Percentiles rank a stretch among this genome's conserved stretches.
These are phyloP conservation scores for Dictyostelium purpureum DNA, from an alignment of 78 protist genomes.

Conservation along the genomic window DNA sequence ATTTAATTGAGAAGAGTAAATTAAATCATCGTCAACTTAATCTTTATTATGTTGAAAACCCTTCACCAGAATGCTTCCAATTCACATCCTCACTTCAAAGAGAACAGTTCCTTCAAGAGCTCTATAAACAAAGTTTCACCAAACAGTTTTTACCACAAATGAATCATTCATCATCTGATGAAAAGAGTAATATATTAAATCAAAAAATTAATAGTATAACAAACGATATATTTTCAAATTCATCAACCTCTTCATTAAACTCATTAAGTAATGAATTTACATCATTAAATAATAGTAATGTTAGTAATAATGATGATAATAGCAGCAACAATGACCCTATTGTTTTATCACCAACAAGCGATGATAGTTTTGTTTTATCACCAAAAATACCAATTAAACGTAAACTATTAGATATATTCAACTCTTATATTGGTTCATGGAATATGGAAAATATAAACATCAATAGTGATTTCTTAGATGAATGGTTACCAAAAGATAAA, in stretches of 20 bases:
- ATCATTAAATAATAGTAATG: neutral
- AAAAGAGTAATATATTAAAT: neutral
- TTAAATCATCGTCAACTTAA: conserved; percentile 48
- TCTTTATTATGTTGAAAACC: conserved; percentile 20
- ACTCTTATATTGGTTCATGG: conserved; percentile 70
- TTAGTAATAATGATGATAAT: neutral
- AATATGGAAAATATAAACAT: conserved; percentile 70
- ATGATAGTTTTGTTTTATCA: neutral
- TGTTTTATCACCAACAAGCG: neutral
- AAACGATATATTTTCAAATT: neutral
- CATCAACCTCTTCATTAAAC: too few relatives aligned
- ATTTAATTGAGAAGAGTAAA: conserved; percentile 28
- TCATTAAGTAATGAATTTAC: neutral
- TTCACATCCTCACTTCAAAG: conserved; percentile 47
- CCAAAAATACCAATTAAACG: conserved; percentile 28
- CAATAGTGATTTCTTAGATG: conserved; percentile 6
- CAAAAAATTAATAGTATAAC: neutral
- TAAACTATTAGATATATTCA: conserved; percentile 45
- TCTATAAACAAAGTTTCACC: conserved; percentile 22
- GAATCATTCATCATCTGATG: neutral
- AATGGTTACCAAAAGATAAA: conserved; percentile 58
- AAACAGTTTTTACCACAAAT: conserved; percentile 27
- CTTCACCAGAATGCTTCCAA: conserved; percentile 2
- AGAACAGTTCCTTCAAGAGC: conserved; percentile 56
- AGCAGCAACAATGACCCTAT: neutral